Evolutionary conservation across 768 basidiomycete genomes (phyloP), one percentile per base, ranked within the genome.

Genomic region (Heimioporus sp.): DNA sequence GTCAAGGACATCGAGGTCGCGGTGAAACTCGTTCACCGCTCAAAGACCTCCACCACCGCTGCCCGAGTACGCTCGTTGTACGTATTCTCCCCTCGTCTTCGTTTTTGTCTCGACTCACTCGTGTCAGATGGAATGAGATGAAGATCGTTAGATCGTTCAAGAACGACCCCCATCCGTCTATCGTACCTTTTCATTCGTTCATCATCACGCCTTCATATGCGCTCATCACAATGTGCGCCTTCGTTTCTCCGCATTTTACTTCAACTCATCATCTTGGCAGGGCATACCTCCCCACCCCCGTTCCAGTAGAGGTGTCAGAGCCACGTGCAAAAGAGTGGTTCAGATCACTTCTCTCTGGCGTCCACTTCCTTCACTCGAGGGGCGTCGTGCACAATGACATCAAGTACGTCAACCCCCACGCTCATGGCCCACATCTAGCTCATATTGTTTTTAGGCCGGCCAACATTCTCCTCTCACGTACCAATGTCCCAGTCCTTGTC

Each of bases 331-430:
- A 80, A 47, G 76, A 79, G 55, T 95, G 92, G 92, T 92, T 94
- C 64, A 80, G 77, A 43, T 85, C 80, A 47, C 83, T 96, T 11
- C 77, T 93, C 24, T 90, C 88, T 12, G 92, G 86, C 3, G 79
- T 94, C 34, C 83, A 87, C 56, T 93, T 91, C 62, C 79, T 96
- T 5, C 93, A 96, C 68, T 76, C 76, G 47, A 85, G 84, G 46
- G 90, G 91, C 45, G 85, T 92, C 36, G 89, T 91, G 0, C 93
- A 95, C 67, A 96, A 95, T 66, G 93, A 96, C 64, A 92, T 96
- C 76, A 96, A 95, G 89, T 92, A 62, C 30, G 85, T 72, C 7
- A 30, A 39, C 3, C 3, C 10, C 11, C n/a, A n/a, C 43, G 32
- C 2, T 39, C 32, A 9, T 19, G 41, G 8, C 41, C 15, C 43